Evolutionary conservation across 352 stramenopile species (phyloP), one percentile per base, ranked within the genome.

Genomic region (Aphanomyces astaci): DNA sequence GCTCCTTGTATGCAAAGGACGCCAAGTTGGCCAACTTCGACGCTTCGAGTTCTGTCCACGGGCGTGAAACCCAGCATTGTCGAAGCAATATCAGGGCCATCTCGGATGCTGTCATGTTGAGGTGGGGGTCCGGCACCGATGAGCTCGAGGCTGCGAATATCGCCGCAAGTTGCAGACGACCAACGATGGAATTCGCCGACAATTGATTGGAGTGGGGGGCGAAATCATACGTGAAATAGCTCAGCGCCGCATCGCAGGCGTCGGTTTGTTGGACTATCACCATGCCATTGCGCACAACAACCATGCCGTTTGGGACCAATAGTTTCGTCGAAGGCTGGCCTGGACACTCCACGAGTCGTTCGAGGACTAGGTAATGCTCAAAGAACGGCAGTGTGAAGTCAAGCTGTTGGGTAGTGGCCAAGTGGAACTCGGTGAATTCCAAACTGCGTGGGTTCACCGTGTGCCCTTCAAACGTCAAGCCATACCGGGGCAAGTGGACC

Each of bases 51-150:
- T 17, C 4, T 0, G 74, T 75, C 45, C 77, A 82, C 4, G 74
- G 75, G 9, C 74, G 68, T 51, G 70, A 76, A 0, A 73, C 75
- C 17, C 65, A 69, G 53, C 78, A 88, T 2, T 73, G 69, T 66
- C 72, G 73, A 19, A 88, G 52, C 28, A 79, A 48, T 51, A 80
- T 67, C 11, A 87, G 22, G 5, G 78, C 75, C 10, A 76, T 74
- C 40, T 89, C 81, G 0, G 71, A 52, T 17, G 75, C 76, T 9
- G 79, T 85, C 81, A 89, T 84, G 9, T 70, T 53, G 11, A 84
- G 33, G 3, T 73, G 53, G 13, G 54, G 71, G 19, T 70, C 77
- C 15, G 78, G 74, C 9, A 84, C 46, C 39, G 57, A 70, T 2
- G 54, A 71, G 1, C 73, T 73, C 0, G 75, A 73, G 13, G 70